A percentile compares a stretch with the other conserved stretches of the same genome.
Evolutionary conservation across 1,284 basidiomycete species (phyloP).

Genomic region (Stygiomarasmius scandens): DNA sequence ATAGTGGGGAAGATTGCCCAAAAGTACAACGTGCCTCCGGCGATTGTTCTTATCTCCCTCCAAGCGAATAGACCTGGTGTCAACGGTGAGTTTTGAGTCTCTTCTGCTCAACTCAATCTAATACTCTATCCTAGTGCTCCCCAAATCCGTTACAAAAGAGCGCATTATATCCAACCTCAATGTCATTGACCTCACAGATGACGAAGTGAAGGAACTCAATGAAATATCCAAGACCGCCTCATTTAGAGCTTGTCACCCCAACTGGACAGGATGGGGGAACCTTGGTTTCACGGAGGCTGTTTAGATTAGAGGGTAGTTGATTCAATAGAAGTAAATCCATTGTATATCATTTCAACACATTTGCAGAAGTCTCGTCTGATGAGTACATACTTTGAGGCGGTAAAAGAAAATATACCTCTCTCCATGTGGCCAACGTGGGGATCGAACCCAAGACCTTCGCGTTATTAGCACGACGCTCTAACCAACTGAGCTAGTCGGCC

Average conservation of each 20-base stretch:
- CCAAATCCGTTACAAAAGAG: slow-evolving; percentile 64
- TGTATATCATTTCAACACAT: too few relatives aligned
- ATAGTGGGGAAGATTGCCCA: slow-evolving; percentile 56
- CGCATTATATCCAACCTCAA: slow-evolving; percentile 61
- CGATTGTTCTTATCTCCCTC: slow-evolving; percentile 65
- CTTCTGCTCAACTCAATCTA: not conserved
- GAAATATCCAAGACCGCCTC: slow-evolving; percentile 58
- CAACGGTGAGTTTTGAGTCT: slow-evolving; percentile 39
- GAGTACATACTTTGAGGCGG: too few relatives aligned
- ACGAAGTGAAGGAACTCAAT: slow-evolving; percentile 58
- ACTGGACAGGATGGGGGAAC: slow-evolving; percentile 63
- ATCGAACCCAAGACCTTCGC: too few relatives aligned
- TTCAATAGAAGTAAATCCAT: too few relatives aligned
- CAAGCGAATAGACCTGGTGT: slow-evolving; percentile 65
- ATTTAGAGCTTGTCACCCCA: slow-evolving; percentile 65
- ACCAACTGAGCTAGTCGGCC: too few relatives aligned
- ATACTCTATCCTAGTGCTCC: slow-evolving; percentile 44
- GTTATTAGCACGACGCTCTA: too few relatives aligned
- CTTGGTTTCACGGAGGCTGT: slow-evolving; percentile 59
- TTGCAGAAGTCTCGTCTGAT: too few relatives aligned
- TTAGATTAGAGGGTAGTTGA: not conserved
- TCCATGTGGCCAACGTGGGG: too few relatives aligned
- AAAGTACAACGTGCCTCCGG: slow-evolving; percentile 54
- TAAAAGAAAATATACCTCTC: too few relatives aligned
- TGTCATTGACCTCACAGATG: slow-evolving; percentile 57